These are phyloP conservation scores for Diospyros lotus DNA, from an alignment of 148 eudicot genomes.

Conservation along the genomic window DNA sequence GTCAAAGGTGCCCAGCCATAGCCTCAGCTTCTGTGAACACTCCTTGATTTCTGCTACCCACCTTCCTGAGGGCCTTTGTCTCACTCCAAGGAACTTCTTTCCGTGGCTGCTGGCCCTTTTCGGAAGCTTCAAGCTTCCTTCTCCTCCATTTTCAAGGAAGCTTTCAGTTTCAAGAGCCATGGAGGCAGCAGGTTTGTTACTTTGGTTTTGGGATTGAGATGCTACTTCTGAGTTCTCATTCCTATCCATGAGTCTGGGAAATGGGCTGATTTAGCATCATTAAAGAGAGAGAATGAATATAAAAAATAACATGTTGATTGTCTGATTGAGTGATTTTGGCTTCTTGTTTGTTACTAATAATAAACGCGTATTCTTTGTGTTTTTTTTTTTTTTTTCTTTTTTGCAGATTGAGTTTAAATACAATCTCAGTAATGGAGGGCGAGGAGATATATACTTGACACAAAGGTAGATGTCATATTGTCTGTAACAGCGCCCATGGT, in stretches of 20 bases:
- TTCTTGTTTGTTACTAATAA: background rate
- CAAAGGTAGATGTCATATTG: no score
- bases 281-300: background rate
- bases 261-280: background rate
- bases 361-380: background rate
- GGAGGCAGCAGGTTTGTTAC: background rate
- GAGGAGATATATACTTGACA: no score
- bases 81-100: conserved; percentile 19
- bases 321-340: background rate
- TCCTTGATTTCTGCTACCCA: conserved; percentile 6
- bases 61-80: conserved; percentile 21
- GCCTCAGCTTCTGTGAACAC: conserved; percentile 16
- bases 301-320: background rate
- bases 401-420: no score
- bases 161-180: background rate
- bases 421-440: no score
- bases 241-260: background rate
- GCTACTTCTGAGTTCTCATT: background rate
- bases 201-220: background rate
- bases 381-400: no score
- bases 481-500: no score
- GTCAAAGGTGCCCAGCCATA: conserved; percentile 25
- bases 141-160: conserved; percentile 5
- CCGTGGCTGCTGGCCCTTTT: background rate
- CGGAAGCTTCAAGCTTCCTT: background rate